These are phyloP conservation scores for Phytopythium chamaehyphon DNA, from an alignment of 352 stramenopile genomes.

Conservation along the genomic window DNA sequence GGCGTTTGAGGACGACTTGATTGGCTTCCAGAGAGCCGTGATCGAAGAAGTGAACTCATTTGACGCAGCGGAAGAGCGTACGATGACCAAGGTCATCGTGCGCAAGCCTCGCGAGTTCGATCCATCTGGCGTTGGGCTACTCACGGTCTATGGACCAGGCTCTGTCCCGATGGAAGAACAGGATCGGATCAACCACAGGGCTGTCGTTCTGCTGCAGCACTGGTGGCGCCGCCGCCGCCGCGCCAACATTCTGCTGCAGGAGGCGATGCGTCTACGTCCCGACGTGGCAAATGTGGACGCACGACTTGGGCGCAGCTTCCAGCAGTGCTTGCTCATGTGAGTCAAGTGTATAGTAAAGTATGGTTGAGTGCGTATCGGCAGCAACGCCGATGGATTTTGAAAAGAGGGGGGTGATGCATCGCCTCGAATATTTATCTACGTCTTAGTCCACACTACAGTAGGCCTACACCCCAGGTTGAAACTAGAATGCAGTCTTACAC, in stretches of 20 bases:
- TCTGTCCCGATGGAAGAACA: conserved; percentile 88
- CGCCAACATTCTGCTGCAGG: conserved; percentile 51
- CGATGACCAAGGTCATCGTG: conserved; percentile 86
- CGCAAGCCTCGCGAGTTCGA: conserved; percentile 82
- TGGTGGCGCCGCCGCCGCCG: conserved; percentile 79
- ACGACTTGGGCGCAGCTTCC: conserved; percentile 20
- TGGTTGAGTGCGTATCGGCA: too few species aligned
- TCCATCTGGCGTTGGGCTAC: conserved; percentile 59
- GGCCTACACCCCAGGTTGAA: too few species aligned
- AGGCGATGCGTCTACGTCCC: conserved; percentile 60
- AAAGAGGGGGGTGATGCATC: too few species aligned
- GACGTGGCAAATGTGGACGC: conserved; percentile 23
- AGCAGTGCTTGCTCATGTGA: conserved; percentile 18
- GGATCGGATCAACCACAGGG: conserved; percentile 79
- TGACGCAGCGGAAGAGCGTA: conserved; percentile 80
- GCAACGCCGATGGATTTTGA: too few species aligned
- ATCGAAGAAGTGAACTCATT: conserved; percentile 88
- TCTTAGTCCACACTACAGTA: too few species aligned
- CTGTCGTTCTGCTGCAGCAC: conserved; percentile 72
- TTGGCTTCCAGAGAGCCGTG: conserved; percentile 81
- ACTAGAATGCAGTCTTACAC: too few species aligned
- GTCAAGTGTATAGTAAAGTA: background rate
- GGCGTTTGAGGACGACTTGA: conserved; percentile 80
- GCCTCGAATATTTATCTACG: too few species aligned
- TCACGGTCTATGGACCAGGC: conserved; percentile 80